Evolutionary conservation across 352 stramenopile species (phyloP).

Genomic region (Paralagenidium karlingii): DNA sequence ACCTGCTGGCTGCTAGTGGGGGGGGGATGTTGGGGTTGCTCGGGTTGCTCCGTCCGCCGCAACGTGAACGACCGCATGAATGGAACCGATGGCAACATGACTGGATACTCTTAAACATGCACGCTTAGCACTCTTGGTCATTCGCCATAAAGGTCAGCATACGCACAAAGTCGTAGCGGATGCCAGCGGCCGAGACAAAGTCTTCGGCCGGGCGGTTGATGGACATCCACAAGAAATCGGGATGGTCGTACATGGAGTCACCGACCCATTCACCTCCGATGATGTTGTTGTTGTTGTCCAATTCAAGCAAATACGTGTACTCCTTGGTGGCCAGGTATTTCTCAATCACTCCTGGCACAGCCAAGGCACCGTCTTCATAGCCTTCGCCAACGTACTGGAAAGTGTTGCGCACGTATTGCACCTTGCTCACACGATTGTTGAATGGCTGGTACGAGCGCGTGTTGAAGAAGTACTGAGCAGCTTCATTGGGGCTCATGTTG

Average conservation of each 20-base stretch:
- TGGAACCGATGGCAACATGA: no score
- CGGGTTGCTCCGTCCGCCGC: no score
- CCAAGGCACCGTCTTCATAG: conserved; percentile 22
- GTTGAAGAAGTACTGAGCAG: conserved; percentile 21
- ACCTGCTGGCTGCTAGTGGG: no score
- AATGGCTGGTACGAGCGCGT: conserved; percentile 33
- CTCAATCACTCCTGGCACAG: no score
- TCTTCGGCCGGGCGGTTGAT: conserved; percentile 12
- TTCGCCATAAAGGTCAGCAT: no score
- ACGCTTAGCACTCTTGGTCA: no score
- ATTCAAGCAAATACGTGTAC: conserved; percentile 30
- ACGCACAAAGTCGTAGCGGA: not conserved
- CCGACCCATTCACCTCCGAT: conserved; percentile 30
- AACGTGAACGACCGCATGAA: no score
- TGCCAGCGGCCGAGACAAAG: conserved; percentile 8
- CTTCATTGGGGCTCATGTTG: conserved; percentile 15
- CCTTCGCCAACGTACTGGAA: conserved; percentile 30
- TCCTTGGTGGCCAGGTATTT: conserved; percentile 12
- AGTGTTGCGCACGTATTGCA: conserved; percentile 25
- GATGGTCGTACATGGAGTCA: conserved; percentile 15
- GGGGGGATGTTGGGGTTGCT: no score
- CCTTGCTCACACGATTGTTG: conserved; percentile 19
- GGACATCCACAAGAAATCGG: conserved; percentile 26
- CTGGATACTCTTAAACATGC: no score
- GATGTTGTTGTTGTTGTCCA: conserved; percentile 18